Conservation (phyloP, 1,284 basidiomycete genomes). For the Cryptococcus sp. region DNA sequence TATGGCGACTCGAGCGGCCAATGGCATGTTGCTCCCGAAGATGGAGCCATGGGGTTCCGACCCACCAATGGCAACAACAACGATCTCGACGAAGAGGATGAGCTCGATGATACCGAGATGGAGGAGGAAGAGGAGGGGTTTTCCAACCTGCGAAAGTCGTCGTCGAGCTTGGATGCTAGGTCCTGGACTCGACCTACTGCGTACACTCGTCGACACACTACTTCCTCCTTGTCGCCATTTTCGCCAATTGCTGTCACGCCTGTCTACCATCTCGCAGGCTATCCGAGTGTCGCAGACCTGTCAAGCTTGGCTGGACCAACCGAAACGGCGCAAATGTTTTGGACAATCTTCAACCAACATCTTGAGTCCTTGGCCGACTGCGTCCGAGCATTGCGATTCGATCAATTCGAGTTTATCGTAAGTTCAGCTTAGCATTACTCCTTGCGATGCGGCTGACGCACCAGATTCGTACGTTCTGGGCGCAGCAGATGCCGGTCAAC, state of each 20-base stretch:
- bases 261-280: slow-evolving; percentile 22
- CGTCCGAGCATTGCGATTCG: slow-evolving; percentile 23
- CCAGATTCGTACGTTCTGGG: slow-evolving; percentile 36
- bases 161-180: neutral
- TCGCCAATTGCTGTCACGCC: slow-evolving; percentile 2
- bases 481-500: slow-evolving; percentile 12
- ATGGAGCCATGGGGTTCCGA: slow-evolving; percentile 20
- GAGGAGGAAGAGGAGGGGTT: slow-evolving; percentile 16
- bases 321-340: slow-evolving; percentile 16
- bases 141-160: neutral
- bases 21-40: slow-evolving; percentile 22
- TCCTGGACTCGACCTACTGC: neutral
- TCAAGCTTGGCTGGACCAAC: slow-evolving; percentile 2
- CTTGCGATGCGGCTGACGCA: neutral
- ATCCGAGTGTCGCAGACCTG: slow-evolving; percentile 19
- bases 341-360: slow-evolving; percentile 29
- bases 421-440: slow-evolving; percentile 5
- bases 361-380: slow-evolving; percentile 25
- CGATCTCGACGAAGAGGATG: slow-evolving; percentile 11
- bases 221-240: slow-evolving; percentile 1
- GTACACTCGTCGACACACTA: slow-evolving; percentile 16
- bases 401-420: slow-evolving; percentile 32
- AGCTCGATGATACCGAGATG: slow-evolving; percentile 18
- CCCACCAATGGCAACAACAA: neutral
- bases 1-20: slow-evolving; percentile 55